phyloP scores from a whole-genome alignment of 768 basidiomycete species.

The Phylloporus sp. region DNA sequence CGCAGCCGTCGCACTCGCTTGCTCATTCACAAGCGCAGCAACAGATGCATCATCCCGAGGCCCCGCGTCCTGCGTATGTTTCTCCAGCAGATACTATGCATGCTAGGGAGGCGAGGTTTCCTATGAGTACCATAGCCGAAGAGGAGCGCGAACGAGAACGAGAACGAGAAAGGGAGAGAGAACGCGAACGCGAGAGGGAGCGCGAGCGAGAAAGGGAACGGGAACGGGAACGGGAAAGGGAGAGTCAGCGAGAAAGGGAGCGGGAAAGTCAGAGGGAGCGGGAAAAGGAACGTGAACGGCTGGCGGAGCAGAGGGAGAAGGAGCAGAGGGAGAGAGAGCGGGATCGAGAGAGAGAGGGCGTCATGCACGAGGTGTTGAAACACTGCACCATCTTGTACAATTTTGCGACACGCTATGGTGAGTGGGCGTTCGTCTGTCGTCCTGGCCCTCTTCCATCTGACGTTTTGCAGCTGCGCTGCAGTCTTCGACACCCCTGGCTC shows the following conservation, averaged over 20 bases:
- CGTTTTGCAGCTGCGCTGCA: conserved; percentile 33
- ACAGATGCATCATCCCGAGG: conserved; percentile 24
- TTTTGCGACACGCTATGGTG: conserved; percentile 69
- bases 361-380: conserved; percentile 29
- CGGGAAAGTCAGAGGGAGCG: conserved; percentile 20
- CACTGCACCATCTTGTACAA: conserved; percentile 57
- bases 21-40: conserved; percentile 26
- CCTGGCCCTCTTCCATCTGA: conserved; percentile 3
- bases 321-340: conserved; percentile 24
- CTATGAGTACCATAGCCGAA: conserved; percentile 6
- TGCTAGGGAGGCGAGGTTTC: conserved; percentile 19
- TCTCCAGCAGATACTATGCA: conserved; percentile 30
- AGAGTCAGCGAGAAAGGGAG: conserved; percentile 18
- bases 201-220: conserved; percentile 21
- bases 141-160: conserved; percentile 22
- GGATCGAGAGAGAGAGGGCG: conserved; percentile 16
- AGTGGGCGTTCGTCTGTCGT: conserved; percentile 9
- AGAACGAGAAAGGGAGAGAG: conserved; percentile 18
- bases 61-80: conserved; percentile 20
- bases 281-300: conserved; percentile 22
- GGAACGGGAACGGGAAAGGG: conserved; percentile 17
- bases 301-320: conserved; percentile 18
- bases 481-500: conserved; percentile 40
- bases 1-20: conserved; percentile 25
- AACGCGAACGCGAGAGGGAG: conserved; percentile 17